Percentiles rank a stretch among this genome's conserved stretches.
Evolutionary conservation across 768 basidiomycete species (phyloP).

Genomic region (Hortiboletus flavorubellus): DNA sequence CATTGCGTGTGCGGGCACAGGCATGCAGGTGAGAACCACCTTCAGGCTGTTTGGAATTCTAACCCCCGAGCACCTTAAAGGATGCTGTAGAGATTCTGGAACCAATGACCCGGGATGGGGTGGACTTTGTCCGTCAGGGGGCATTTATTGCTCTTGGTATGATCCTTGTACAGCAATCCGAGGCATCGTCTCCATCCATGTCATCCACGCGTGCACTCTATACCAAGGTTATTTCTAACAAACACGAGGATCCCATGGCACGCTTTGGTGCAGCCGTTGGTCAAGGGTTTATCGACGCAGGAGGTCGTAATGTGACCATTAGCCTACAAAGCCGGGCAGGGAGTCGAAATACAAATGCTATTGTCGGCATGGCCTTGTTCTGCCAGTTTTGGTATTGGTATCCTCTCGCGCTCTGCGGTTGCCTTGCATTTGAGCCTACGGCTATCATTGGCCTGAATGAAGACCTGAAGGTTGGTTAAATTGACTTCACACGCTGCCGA

Average conservation of each 20-base stretch:
- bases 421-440: slow-evolving; percentile 92
- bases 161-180: slow-evolving; percentile 95
- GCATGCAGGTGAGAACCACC: slow-evolving; percentile 66
- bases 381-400: slow-evolving; percentile 99
- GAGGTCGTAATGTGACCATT: slow-evolving; percentile 94
- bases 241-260: slow-evolving; percentile 98
- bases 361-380: slow-evolving; percentile 98
- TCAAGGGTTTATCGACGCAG: slow-evolving; percentile 97
- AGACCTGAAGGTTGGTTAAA: slow-evolving; percentile 66
- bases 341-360: slow-evolving; percentile 87
- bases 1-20: slow-evolving; percentile 96
- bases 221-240: slow-evolving; percentile 86
- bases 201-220: slow-evolving; percentile 81
- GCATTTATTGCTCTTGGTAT: slow-evolving; percentile 95
- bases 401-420: slow-evolving; percentile 90
- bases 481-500: neutral
- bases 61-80: slow-evolving; percentile 35
- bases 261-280: slow-evolving; percentile 95
- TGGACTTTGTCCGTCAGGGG: slow-evolving; percentile 98
- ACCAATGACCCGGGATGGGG: slow-evolving; percentile 97
- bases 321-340: slow-evolving; percentile 91
- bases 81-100: slow-evolving; percentile 96
- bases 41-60: neutral
- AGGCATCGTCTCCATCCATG: slow-evolving; percentile 81
- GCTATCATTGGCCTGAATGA: slow-evolving; percentile 90